Evolutionary conservation across 495 filamentous ascomycete species (phyloP), one percentile per base, ranked within the genome.

Genomic region (Aspergillus asperescens): DNA sequence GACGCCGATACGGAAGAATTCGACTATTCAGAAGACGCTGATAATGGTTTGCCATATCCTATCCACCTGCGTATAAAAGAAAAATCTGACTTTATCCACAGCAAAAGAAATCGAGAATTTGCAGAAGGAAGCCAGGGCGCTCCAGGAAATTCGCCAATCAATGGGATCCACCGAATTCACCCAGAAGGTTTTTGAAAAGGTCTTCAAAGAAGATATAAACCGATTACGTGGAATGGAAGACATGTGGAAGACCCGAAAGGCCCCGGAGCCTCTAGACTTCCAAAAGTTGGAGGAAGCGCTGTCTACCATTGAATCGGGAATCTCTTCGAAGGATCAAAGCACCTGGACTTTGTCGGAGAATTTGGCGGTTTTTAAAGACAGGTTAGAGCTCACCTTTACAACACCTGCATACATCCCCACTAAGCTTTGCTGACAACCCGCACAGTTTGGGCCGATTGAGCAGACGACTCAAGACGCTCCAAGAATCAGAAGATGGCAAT

Each of bases 171-270:
- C 81, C 5, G 80, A 87, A n/a, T 96, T 96, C 55, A 69, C 83
- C 8, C 75, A 81, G 41, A 81, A 86, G 60, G 80, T 99, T 0
- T 99, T 97, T 64, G 77, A 91, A 43, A 99, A 96, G 64, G 90
- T 99, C 4, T 99, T 90, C 70, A 81, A 81, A 40, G 78, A 85
- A 23, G 93, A 99, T 60, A 89, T 97, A 40, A 74, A 85, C 34
- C 83, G 92, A 7, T 63, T 97, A 47, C 77, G 84, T n/a, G 85
- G 80, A 4, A 92, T 95, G 88, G 86, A 91, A 56, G 91, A 93
- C 48, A 94, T 96, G 90, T 99, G 94, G 94, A 95, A 91, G 71
- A 80, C 79, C 12, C 77, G 89, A 38, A 80, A 80, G 54, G 77
- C 83, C 1, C 93, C 94, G 15, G 76, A 86, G 53, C 73, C 84